These are phyloP conservation scores for Microbotryum scabiosae DNA, from an alignment of 1,284 basidiomycete species.

Conservation along the genomic window DNA sequence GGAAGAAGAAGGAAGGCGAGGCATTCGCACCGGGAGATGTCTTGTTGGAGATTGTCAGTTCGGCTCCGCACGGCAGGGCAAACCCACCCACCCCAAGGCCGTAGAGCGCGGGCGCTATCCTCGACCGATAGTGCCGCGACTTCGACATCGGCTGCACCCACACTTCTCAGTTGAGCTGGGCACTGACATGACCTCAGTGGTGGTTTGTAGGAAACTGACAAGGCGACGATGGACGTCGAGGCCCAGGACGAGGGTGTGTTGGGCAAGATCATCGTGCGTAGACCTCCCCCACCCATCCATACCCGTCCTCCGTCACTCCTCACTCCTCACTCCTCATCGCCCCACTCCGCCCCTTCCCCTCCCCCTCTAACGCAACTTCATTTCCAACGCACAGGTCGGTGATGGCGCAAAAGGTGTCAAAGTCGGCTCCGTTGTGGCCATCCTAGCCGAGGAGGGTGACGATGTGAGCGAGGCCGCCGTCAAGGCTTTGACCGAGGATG, in stretches of 20 bases:
- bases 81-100: no score
- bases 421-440: constrained; percentile 80
- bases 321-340: constrained; percentile 7
- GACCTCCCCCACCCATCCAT: no score
- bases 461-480: constrained; percentile 74
- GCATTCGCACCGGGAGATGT: constrained; percentile 83
- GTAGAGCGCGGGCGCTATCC: no score
- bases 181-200: not conserved
- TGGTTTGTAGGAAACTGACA: constrained; percentile 80
- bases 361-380: not conserved
- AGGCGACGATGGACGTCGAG: constrained; percentile 98
- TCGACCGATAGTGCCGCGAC: no score
- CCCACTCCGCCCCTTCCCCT: not conserved
- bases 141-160: no score
- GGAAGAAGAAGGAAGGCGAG: constrained; percentile 97
- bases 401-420: constrained; percentile 80
- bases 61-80: constrained; percentile 3
- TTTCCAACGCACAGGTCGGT: constrained; percentile 48
- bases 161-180: no score
- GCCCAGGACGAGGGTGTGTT: constrained; percentile 93
- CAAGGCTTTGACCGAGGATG: constrained; percentile 38
- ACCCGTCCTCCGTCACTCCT: constrained; percentile 47
- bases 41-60: constrained; percentile 78
- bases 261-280: constrained; percentile 79
- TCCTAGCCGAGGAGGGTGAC: constrained; percentile 88